Percentiles rank a stretch among this genome's conserved stretches.
Evolutionary conservation across 2,329 filamentous ascomycete genomes (phyloP).

Genomic region (Grosmannia penicillata): DNA sequence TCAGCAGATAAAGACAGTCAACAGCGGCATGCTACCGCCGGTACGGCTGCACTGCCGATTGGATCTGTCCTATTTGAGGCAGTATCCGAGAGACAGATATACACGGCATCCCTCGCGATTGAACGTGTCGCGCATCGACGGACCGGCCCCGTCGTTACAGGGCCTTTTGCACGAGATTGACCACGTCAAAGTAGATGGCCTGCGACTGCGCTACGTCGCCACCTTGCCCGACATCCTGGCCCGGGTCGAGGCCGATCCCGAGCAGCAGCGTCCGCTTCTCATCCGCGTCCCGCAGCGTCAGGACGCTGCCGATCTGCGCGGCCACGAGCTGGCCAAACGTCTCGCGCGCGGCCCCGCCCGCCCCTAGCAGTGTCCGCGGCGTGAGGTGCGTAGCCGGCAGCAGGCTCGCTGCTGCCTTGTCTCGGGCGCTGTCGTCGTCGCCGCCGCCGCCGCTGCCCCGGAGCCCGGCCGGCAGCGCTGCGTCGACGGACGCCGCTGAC

Average conservation of each 20-base stretch:
- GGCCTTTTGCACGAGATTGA: slow-evolving; percentile 44
- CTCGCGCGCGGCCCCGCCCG: slow-evolving; percentile 64
- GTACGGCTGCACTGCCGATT: too few species aligned
- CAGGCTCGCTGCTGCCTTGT: too few species aligned
- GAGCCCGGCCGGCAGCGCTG: slow-evolving; percentile 32
- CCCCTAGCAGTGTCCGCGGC: slow-evolving; percentile 75
- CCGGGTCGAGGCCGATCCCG: slow-evolving; percentile 39
- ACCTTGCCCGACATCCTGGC: slow-evolving; percentile 28
- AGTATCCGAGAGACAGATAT: too few species aligned
- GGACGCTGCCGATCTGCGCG: slow-evolving; percentile 71
- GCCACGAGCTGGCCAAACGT: slow-evolving; percentile 78
- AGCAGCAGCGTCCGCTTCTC: slow-evolving; percentile 46
- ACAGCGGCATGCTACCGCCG: too few species aligned
- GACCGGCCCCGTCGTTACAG: neutral
- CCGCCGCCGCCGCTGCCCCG: slow-evolving; percentile 13
- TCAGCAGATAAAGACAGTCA: too few species aligned
- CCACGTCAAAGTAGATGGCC: slow-evolving; percentile 47
- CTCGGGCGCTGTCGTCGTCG: neutral
- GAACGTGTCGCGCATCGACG: too few species aligned
- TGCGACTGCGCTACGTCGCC: slow-evolving; percentile 1
- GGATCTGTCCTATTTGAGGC: too few species aligned
- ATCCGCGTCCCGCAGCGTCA: slow-evolving; percentile 55
- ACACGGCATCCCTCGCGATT: too few species aligned
- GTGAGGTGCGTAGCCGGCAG: slow-evolving; percentile 73
- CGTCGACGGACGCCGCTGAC: slow-evolving; percentile 48